Percentiles rank a stretch among this genome's conserved stretches.
phyloP scores from a whole-genome alignment of 352 stramenopile species.

The Phytophthora syringae region DNA sequence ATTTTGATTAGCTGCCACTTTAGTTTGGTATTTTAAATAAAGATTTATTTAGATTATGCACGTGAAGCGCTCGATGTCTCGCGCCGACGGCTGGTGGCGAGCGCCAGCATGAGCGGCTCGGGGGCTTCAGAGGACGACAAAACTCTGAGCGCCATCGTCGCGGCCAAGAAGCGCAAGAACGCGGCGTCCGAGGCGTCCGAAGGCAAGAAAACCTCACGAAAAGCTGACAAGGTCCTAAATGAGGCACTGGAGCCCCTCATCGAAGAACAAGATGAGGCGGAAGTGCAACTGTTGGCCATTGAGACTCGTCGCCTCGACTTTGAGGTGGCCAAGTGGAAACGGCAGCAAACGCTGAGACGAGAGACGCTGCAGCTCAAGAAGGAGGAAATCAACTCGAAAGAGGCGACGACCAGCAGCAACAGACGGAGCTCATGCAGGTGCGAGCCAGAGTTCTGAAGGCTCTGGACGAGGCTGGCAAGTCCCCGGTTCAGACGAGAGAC shows the following conservation, averaged over 20 bases:
- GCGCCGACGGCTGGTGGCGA: slow-evolving; percentile 6
- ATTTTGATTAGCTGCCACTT: no score
- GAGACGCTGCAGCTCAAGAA: slow-evolving; percentile 32
- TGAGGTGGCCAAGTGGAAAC: slow-evolving; percentile 37
- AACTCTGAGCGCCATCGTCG: neutral
- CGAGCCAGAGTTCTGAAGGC: slow-evolving; percentile 24
- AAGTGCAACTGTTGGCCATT: slow-evolving; percentile 29
- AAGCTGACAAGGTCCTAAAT: neutral
- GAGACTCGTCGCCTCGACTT: slow-evolving; percentile 27
- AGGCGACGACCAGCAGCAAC: slow-evolving; percentile 27
- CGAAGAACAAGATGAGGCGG: slow-evolving; percentile 4
- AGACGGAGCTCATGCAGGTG: slow-evolving; percentile 33
- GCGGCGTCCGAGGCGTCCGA: neutral
- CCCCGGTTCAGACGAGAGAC: slow-evolving; percentile 3
- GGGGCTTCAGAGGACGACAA: slow-evolving; percentile 1
- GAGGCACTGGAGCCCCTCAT: neutral
- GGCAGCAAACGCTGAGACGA: slow-evolving; percentile 22
- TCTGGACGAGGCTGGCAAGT: slow-evolving; percentile 20
- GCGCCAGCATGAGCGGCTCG: slow-evolving; percentile 6
- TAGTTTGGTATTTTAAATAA: neutral
- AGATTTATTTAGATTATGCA: slow-evolving; percentile 17
- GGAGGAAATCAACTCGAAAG: slow-evolving; percentile 35
- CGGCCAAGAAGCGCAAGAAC: slow-evolving; percentile 23
- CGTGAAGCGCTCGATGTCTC: slow-evolving; percentile 8
- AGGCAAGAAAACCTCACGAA: slow-evolving; percentile 1